phyloP scores from a whole-genome alignment of 257 asterid genomes.

The Paulownia fortunei region DNA sequence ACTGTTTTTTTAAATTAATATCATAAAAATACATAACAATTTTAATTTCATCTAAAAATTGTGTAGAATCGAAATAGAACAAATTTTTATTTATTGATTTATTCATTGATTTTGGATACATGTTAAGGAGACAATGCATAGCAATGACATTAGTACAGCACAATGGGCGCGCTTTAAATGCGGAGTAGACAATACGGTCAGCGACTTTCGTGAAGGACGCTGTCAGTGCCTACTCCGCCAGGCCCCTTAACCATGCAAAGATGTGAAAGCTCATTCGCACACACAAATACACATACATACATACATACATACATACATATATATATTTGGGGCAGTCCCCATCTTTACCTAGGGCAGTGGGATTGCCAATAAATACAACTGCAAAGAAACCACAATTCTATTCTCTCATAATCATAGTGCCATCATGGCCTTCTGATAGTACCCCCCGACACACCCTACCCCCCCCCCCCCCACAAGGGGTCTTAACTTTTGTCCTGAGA shows the following conservation, averaged over 20 bases:
- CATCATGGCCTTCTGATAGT: slow-evolving; percentile 69
- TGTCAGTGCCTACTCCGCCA: slow-evolving; percentile 56
- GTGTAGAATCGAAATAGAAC: no score
- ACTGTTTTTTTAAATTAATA: no score
- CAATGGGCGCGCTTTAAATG: slow-evolving; percentile 80
- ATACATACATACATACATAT: neutral
- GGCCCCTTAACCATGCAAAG: slow-evolving; percentile 52
- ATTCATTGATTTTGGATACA: no score
- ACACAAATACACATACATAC: neutral
- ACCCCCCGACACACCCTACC: neutral
- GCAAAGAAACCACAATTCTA: slow-evolving; percentile 94
- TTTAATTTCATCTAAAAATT: no score
- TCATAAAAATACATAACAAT: no score
- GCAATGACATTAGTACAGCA: slow-evolving; percentile 27
- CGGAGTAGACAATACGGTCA: slow-evolving; percentile 80
- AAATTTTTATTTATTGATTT: no score
- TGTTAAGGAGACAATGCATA: slow-evolving; percentile 20
- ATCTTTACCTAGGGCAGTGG: slow-evolving; percentile 65
- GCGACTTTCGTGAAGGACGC: slow-evolving; percentile 63
- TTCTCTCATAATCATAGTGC: slow-evolving; percentile 81
- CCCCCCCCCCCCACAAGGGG: neutral
- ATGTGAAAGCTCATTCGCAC: slow-evolving; percentile 60
- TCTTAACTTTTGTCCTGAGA: slow-evolving; percentile 60
- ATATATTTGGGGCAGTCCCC: slow-evolving; percentile 10
- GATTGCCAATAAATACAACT: slow-evolving; percentile 65